phyloP scores from a whole-genome alignment of 306 rosid species.

The Glycyrrhiza uralensis region DNA sequence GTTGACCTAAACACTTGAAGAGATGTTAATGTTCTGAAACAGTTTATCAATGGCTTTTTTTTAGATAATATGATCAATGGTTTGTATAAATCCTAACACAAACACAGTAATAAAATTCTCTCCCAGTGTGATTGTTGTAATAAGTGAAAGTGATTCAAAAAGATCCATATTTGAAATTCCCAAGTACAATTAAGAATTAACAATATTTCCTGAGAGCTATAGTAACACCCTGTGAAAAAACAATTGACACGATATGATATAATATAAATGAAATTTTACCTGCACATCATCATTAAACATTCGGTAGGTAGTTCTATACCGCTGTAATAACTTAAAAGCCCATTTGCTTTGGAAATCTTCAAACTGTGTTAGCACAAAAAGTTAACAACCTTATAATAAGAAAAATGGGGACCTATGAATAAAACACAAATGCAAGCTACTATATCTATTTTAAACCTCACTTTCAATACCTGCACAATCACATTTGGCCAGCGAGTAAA shows the following conservation, averaged over 20 bases:
- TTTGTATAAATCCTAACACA: background rate
- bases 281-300: conserved; percentile 99
- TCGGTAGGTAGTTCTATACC: conserved; percentile 85
- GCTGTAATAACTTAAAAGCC: conserved; percentile 95
- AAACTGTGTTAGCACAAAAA: conserved; percentile 54
- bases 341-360: conserved; percentile 99
- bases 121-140: background rate
- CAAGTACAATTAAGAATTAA: background rate
- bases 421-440: background rate
- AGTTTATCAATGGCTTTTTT: background rate
- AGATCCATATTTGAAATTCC: background rate
- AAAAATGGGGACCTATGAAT: background rate
- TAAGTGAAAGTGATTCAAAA: background rate
- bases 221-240: conserved; percentile 1
- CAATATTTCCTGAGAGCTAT: background rate
- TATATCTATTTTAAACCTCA: background rate
- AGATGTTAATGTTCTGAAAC: background rate
- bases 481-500: conserved; percentile 98
- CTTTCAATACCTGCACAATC: conserved; percentile 79
- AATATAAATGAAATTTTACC: conserved; percentile 45
- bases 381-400: background rate
- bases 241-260: background rate
- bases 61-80: conserved; percentile 4
- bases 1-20: background rate
- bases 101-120: background rate